Evolutionary conservation across 2,329 filamentous ascomycete species (phyloP), one percentile per base, ranked within the genome.

Genomic region (Neonectria punicea): DNA sequence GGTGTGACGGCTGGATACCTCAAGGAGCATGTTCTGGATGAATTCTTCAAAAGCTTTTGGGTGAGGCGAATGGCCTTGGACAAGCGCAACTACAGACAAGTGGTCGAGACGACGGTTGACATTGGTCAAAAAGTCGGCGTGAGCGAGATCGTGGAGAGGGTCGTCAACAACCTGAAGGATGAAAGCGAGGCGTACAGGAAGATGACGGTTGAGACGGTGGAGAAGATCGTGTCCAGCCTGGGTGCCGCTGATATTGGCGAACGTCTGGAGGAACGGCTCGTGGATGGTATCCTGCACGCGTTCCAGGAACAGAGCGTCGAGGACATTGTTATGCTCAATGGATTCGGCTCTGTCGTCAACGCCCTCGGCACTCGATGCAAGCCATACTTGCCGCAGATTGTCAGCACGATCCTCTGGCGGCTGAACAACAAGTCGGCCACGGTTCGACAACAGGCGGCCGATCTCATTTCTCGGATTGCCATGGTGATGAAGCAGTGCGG

Each of bases 11-110:
- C 94, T 39, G 92, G 90, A 43, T 99, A 98, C 76, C 86, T 99
- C 44, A 98, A 98, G 80, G 94, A 98, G 76, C 92, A 97, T 67
- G 94, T 99, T 8, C 85, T 99, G 43, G 90, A 93, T 70, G 96
- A 98, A 66, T 99, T 99, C 78, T 99, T 99, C 85, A 98, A 98
- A 84, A 94, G 92, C 76, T 99, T 99, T 82, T 99, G 96, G 96
- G 94, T 98, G 44, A 87, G 96, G 68, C 88, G 96, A 61, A 98
- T 99, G 93, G 96, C 96, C 8, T 83, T 99, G 61, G 96, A 99
- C 80, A 97, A 97, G 83, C 91, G 96, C 70, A 99, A 98, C 83
- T 99, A 98, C 79, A 89, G 95, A 73, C 95, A 98, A 77, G 96
- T 99, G 7, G 96, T 99, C 8, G 96, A 99, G 79, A 99, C 96